phyloP scores from a whole-genome alignment of 2,329 filamentous ascomycete genomes.

The Diaporthe amygdali region DNA sequence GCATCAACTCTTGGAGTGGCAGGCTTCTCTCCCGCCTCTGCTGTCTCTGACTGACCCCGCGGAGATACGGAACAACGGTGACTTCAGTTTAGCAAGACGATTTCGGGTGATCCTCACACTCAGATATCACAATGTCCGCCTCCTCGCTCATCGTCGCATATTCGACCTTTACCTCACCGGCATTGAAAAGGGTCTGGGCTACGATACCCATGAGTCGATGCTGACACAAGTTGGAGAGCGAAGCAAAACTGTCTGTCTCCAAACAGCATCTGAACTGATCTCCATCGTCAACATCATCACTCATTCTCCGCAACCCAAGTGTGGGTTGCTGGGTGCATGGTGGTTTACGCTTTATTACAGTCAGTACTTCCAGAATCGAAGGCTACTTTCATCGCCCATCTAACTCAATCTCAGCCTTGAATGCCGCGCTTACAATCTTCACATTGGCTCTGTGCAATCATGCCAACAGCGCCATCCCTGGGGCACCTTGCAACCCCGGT shows the following conservation, averaged over 20 bases:
- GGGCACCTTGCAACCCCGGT: neutral
- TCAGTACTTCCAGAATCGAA: conserved; percentile 16
- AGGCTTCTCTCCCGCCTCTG: conserved; percentile 35
- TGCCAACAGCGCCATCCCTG: neutral
- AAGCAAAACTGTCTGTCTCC: conserved; percentile 29
- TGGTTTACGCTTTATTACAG: conserved; percentile 39
- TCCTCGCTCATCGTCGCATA: conserved; percentile 37
- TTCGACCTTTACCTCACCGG: conserved; percentile 30
- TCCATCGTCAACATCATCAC: conserved; percentile 28
- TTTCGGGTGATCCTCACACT: conserved; percentile 46
- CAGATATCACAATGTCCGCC: conserved; percentile 38
- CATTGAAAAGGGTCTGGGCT: conserved; percentile 10
- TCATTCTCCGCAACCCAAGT: conserved; percentile 20
- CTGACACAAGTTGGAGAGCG: conserved; percentile 29
- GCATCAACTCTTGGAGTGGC: conserved; percentile 44
- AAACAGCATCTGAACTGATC: conserved; percentile 32
- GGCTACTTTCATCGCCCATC: too few relatives aligned
- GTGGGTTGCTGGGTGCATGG: conserved; percentile 35
- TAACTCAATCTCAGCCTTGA: conserved; percentile 25
- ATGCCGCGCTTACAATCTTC: conserved; percentile 29
- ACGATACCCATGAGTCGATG: conserved; percentile 24
- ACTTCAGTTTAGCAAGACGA: conserved; percentile 31
- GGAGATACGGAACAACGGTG: conserved; percentile 29
- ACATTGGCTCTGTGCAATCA: conserved; percentile 22
- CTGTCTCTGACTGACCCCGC: conserved; percentile 32